Evolutionary conservation across 2,329 filamentous ascomycete species (phyloP), one percentile per base, ranked within the genome.

Genomic region (Niveomyces coronatus): DNA sequence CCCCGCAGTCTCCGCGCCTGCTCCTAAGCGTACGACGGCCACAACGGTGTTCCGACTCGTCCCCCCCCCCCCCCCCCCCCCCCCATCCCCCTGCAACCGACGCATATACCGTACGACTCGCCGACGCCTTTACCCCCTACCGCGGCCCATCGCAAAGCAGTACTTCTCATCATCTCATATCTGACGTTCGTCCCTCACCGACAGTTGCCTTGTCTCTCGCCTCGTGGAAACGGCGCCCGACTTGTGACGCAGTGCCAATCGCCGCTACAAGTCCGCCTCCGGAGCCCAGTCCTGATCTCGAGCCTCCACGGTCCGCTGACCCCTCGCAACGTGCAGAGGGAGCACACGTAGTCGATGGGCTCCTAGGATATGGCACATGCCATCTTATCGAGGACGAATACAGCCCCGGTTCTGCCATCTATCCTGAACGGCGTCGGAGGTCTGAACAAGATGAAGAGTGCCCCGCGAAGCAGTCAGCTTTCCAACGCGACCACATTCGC

Each of bases 401-500:
- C 71, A 52, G 64, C 69, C 49, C 69, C 72, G 53, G 62, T 67
- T 54, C 74, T 74, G 52, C 60, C 66, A 51, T 55, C 64, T 51
- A 62, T 61, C 49, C 56, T 64, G 49, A 66, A 66, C 56, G 57
- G 60, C 54, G 61, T 66, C 52, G 60, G 63, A 47, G 56, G 62
- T 53, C 52, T 65, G 39, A 63, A 58, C 55, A 64, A 55, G 45
- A 72, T 74, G 67, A 72, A 61, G 55, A 63, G 63, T 56, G 61
- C 65, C 50, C 63, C 69, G 45, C 67, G 76, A 53, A 66, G 67
- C 44, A 80, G 75, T 58, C 74, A 79, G 62, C 64, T 79, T 45
- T 77, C 76, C 40, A 74, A 74, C 58, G 69, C 74, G 44, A 76
- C 74, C 22, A 67, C 67, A 36, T 70, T 67, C 53, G 63, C 66